These are phyloP conservation scores for Schizothecium vesticola DNA, from an alignment of 495 filamentous ascomycete genomes.

Conservation along the genomic window DNA sequence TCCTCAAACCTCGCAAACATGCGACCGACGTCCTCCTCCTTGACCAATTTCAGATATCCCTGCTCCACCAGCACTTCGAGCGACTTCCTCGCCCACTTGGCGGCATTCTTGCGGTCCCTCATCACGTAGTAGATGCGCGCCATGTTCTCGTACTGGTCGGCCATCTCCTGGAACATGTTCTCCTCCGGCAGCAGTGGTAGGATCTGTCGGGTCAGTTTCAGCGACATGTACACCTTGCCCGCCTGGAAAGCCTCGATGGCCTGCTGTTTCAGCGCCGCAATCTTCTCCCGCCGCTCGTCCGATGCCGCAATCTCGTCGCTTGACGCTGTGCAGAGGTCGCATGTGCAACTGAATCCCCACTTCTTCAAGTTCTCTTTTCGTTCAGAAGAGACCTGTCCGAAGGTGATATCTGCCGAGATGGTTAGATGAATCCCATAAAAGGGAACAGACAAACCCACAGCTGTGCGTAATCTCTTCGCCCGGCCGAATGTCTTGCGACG, in stretches of 20 bases:
- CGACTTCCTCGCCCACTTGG: constrained; percentile 28
- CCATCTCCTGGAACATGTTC: constrained; percentile 29
- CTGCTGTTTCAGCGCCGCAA: constrained; percentile 26
- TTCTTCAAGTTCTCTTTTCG: constrained; percentile 25
- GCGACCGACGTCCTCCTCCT: constrained; percentile 3
- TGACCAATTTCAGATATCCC: constrained; percentile 15
- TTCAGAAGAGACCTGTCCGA: constrained; percentile 27
- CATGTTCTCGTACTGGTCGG: constrained; percentile 38
- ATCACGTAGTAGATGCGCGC: constrained; percentile 35
- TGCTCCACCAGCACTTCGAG: constrained; percentile 30
- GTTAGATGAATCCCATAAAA: not conserved
- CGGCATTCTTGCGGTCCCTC: constrained; percentile 29
- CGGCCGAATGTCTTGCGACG: constrained; percentile 26
- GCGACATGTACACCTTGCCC: constrained; percentile 28
- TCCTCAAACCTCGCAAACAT: constrained; percentile 18
- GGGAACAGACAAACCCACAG: constrained; percentile 21
- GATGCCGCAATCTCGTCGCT: constrained; percentile 26
- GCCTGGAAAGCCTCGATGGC: constrained; percentile 29
- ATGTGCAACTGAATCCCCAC: constrained; percentile 38
- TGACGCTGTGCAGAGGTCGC: constrained; percentile 32
- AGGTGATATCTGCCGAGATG: constrained; percentile 21
- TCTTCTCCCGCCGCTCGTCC: constrained; percentile 30
- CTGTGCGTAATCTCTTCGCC: constrained; percentile 42
- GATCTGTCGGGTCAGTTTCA: constrained; percentile 29
- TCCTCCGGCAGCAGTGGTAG: constrained; percentile 29